phyloP scores from a whole-genome alignment of 345 rosid species.

The Salix suchowensis region DNA sequence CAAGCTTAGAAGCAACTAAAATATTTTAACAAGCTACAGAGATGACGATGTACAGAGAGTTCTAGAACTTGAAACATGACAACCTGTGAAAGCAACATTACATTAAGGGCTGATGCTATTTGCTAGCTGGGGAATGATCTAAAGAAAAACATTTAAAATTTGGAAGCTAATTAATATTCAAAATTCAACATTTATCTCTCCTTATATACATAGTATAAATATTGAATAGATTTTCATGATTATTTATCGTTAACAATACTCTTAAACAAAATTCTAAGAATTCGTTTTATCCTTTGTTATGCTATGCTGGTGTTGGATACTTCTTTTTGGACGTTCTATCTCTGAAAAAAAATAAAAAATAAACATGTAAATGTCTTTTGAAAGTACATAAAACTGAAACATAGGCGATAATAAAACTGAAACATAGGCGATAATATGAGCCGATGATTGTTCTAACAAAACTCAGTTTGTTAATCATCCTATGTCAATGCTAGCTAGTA shows the following conservation, averaged over 20 bases:
- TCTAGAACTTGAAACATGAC: slow-evolving; percentile 5
- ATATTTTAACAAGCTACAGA: background rate
- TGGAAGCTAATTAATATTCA: background rate
- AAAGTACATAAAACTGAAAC: background rate
- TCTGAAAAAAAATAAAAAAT: background rate
- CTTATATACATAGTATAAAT: background rate
- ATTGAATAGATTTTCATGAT: background rate
- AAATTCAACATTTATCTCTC: background rate
- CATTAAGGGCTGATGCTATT: background rate
- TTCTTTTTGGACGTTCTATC: background rate
- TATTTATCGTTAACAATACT: background rate
- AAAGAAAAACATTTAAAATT: background rate
- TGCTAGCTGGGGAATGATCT: background rate
- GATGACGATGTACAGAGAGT: background rate
- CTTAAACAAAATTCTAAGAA: background rate
- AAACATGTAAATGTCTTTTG: background rate
- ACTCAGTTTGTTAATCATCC: background rate
- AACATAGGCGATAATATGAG: background rate
- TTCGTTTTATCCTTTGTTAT: background rate
- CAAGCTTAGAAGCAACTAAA: background rate
- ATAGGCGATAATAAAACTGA: background rate
- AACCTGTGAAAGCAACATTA: slow-evolving; percentile 10
- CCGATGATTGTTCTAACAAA: background rate
- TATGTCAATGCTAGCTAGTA: background rate
- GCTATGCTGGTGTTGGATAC: background rate